Conservation (phyloP, 2,329 filamentous ascomycete species). For the Epichloe sylvatica region DNA sequence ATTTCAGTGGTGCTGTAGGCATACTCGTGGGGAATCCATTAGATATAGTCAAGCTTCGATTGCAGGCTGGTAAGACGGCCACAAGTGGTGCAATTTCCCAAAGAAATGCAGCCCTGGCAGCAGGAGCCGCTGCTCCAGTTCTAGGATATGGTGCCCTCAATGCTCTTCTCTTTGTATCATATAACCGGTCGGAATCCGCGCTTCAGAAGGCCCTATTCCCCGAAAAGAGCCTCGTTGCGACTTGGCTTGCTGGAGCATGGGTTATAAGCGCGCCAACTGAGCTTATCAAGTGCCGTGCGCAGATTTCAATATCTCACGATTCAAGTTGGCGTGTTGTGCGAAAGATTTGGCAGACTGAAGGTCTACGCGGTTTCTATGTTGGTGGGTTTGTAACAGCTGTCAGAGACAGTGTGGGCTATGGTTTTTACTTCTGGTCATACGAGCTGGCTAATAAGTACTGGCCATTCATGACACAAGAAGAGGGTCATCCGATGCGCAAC, state of each 20-base stretch:
- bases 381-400: conserved; percentile 71
- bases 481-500: conserved; percentile 16
- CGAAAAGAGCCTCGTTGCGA: conserved; percentile 43
- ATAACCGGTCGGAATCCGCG: conserved; percentile 62
- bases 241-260: conserved; percentile 75
- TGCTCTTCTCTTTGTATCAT: conserved; percentile 76
- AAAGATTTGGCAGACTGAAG: conserved; percentile 40
- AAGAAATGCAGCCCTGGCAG: conserved; percentile 27
- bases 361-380: conserved; percentile 61
- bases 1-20: conserved; percentile 70
- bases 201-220: conserved; percentile 3
- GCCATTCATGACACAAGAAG: conserved; percentile 8
- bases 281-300: conserved; percentile 77
- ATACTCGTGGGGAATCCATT: conserved; percentile 85
- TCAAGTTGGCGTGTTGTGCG: conserved; percentile 53
- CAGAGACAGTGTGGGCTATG: conserved; percentile 83
- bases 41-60: conserved; percentile 47
- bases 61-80: conserved; percentile 44
- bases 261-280: conserved; percentile 79
- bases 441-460: conserved; percentile 55
- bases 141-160: conserved; percentile 85
- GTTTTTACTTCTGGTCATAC: conserved; percentile 94
- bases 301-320: conserved; percentile 37
- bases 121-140: conserved; percentile 71
- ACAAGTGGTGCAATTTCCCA: conserved; percentile 9